Conservation (phyloP, 2,329 filamentous ascomycete species). For the Fusarium kyushuense region DNA sequence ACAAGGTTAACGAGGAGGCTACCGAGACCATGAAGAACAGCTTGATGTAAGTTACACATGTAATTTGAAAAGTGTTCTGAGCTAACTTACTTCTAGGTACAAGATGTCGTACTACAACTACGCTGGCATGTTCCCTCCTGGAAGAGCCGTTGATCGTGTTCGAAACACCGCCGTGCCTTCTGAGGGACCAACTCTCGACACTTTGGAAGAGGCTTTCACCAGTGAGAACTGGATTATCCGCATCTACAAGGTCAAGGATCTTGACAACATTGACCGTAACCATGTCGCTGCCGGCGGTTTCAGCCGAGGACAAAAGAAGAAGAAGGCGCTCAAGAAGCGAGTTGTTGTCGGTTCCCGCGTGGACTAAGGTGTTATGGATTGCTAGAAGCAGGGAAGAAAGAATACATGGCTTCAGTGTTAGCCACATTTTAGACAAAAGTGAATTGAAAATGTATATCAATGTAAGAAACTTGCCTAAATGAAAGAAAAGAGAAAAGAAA, state of each 20-base stretch:
- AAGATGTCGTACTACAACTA: conserved; percentile 99
- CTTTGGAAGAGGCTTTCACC: conserved; percentile 95
- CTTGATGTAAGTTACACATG: conserved; percentile 81
- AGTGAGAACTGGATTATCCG: conserved; percentile 99
- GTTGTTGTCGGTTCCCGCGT: conserved; percentile 78
- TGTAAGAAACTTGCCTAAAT: conserved; percentile 48
- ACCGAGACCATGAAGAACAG: conserved; percentile 99
- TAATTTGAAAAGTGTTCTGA: background rate
- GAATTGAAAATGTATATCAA: conserved; percentile 55
- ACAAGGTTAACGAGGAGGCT: conserved; percentile 91
- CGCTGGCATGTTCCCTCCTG: conserved; percentile 87
- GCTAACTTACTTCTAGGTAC: conserved; percentile 73
- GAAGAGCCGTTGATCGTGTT: conserved; percentile 91
- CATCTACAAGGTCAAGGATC: conserved; percentile 99
- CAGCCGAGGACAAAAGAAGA: conserved; percentile 85
- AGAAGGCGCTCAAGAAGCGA: conserved; percentile 78
- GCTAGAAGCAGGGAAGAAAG: conserved; percentile 32
- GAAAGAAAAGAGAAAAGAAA: conserved; percentile 15
- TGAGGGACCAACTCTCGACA: conserved; percentile 85
- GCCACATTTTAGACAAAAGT: conserved; percentile 52
- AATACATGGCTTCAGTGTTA: conserved; percentile 39
- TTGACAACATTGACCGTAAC: conserved; percentile 94
- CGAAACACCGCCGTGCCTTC: conserved; percentile 85
- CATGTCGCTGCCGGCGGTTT: conserved; percentile 78
- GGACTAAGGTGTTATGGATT: conserved; percentile 63